Percentiles rank a stretch among this genome's conserved stretches.
phyloP scores from a whole-genome alignment of 768 basidiomycete genomes.

The Sistotremastrum suecicum region DNA sequence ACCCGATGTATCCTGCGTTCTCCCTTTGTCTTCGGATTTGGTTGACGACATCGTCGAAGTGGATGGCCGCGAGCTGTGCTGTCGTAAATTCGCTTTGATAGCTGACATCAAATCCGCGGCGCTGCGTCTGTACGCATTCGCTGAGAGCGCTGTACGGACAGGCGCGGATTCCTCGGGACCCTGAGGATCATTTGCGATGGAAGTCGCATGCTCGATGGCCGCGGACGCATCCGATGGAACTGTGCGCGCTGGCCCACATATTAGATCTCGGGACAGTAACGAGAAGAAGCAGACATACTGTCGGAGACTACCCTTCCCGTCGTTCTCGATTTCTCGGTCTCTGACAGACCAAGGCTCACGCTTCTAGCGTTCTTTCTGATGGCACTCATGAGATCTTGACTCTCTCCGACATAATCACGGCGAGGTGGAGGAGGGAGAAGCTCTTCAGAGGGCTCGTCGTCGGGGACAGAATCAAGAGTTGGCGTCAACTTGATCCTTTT shows the following conservation, averaged over 20 bases:
- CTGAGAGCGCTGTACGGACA: constrained; percentile 20
- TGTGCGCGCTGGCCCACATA: no score
- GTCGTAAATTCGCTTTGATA: constrained; percentile 68
- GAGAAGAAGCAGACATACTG: no score
- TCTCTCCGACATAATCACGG: constrained; percentile 68
- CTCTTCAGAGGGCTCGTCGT: constrained; percentile 32
- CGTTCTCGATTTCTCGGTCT: no score
- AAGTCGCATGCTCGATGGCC: no score
- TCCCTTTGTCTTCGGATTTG: background rate
- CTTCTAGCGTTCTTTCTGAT: no score
- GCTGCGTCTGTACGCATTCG: constrained; percentile 57
- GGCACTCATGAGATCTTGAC: constrained; percentile 46
- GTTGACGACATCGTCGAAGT: background rate
- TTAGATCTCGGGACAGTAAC: no score
- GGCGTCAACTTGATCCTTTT: constrained; percentile 76
- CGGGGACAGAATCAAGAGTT: constrained; percentile 39
- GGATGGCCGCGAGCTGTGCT: constrained; percentile 9
- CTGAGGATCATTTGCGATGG: no score
- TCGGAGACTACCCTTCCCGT: no score
- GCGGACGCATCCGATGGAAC: no score
- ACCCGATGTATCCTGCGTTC: background rate
- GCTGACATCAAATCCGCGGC: constrained; percentile 77
- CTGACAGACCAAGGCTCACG: no score
- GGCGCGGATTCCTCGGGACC: no score
- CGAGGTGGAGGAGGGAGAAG: constrained; percentile 34